A percentile compares a stretch with the other conserved stretches of the same genome.
Conservation (phyloP, 148 eudicot genomes). For the Simmondsia chinensis region DNA sequence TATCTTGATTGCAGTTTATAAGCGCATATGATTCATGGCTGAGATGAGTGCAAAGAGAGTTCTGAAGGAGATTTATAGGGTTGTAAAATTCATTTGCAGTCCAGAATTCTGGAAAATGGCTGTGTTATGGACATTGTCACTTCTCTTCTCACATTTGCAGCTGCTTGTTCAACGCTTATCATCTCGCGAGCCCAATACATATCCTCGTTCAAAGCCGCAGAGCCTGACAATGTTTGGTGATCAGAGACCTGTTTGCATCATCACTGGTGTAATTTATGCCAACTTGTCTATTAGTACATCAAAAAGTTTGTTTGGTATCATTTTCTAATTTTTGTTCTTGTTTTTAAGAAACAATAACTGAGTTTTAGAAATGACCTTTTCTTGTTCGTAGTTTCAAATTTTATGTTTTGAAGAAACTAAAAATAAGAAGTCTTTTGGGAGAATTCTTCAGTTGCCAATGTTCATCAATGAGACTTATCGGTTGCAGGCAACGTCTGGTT, state of each 20-base stretch:
- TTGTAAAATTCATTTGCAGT: constrained; percentile 24
- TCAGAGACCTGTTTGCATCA: constrained; percentile 50
- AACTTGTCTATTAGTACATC: no score
- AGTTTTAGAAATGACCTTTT: no score
- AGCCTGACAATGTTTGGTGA: not conserved
- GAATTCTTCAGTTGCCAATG: not conserved
- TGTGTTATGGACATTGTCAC: constrained; percentile 46
- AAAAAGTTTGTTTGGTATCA: no score
- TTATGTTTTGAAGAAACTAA: not conserved
- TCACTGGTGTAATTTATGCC: constrained; percentile 58
- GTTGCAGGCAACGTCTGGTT: constrained; percentile 78
- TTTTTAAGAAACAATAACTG: no score
- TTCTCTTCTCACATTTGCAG: constrained; percentile 34
- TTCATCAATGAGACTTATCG: constrained; percentile 1
- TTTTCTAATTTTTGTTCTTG: not conserved
- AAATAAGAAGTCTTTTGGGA: not conserved
- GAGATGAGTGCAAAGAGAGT: constrained; percentile 9
- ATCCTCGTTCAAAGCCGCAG: constrained; percentile 16
- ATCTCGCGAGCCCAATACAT: constrained; percentile 7
- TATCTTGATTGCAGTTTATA: no score
- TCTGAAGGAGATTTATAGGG: constrained; percentile 18
- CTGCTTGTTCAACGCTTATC: constrained; percentile 16
- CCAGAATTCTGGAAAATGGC: constrained; percentile 59
- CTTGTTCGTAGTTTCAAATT: not conserved
- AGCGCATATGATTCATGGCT: no score